Evolutionary conservation across 306 rosid species (phyloP), one percentile per base, ranked within the genome.

Genomic region (Alnus rubra): DNA sequence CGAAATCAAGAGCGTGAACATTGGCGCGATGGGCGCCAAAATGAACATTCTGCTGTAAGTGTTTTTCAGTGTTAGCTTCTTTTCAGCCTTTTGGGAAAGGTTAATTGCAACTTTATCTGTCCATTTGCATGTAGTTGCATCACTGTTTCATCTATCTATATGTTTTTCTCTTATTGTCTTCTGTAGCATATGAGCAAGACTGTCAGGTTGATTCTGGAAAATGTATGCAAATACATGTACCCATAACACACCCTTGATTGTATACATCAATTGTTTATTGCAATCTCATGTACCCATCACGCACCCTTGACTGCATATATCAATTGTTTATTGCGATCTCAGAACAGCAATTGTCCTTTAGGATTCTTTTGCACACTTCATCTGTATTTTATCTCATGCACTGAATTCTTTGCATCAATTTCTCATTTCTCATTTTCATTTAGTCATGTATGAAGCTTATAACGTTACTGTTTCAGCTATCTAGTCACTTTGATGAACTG

Each of bases 1-100:
- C 90, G 99, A 78, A 95, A 91, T 82, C 98, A 88, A 84, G 98
- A 95, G 0, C 99, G 98, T 70, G 99, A 95, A 45, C 82, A 81
- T 71, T 88, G 92, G 91, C 93, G 88, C 82, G 97, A 94, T 44
- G 98, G 97, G 65, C 97, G 91, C 72, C 85, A 23, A 23, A 85
- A 69, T 33, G 99, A 95, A 56, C 89, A 76, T 88, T 87, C 96
- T 74, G 75, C 70, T 47, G 99, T 96, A 82, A 82, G 94, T 82
- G 68, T 48, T 87, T 16, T 76, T 71, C 28, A 72, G 19, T 37
- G 59, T 78, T 31, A 54, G 11, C 58, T 62, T 64, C 60, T 54
- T 80, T 74, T 53, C 13, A 19, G 31, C 63, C 72, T 51, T 77
- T 28, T 30, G 47, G 10, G 30, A 51, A 63, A 48, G 30, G 12